Base-by-base conservation (phyloP, 768 basidiomycete genomes). In the Collybia sordida region DNA sequence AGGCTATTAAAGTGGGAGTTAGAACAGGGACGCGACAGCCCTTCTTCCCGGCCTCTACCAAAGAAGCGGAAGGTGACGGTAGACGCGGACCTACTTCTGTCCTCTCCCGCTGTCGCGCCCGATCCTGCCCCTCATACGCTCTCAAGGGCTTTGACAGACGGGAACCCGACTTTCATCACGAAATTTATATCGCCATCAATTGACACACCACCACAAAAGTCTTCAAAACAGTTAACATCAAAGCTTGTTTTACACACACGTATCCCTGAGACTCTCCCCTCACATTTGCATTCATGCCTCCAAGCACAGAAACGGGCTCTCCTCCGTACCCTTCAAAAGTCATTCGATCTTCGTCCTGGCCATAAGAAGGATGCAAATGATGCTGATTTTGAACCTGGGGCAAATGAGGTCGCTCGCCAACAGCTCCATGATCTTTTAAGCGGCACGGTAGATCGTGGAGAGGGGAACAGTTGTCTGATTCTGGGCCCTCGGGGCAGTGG, bases 401-500 rank as follows among this genome's bases (percentile, higher is more conserved):
- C 82, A 4, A 86, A 89, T 59, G 64, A 56, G 1, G 59, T 70
- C 15, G 84, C 88, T 0, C 67, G 75, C 22, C 60, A 79, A 27
- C 83, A 90, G 49, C 64, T 98, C 11, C 60, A 68, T 1, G 77
- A 81, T 41, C 67, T 98, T 18, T 71, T 97, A 4, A 64, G 68
- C 18, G 94, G 93, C 9, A 92, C 91, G 1, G 75, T 89, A 4
- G 70, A 70, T 18, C 80, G 93, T 23, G 88, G 87, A 8, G 95
- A 98, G 72, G 94, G 95, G 3, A 98, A 98, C 54, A 96, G 93
- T 50, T 97, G 94, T 61, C 75, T 97, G 47, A 62, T 98, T 3
- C 74, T 93, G 38, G 95, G 95, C 17, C 86, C 92, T 1, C 76
- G 85, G 52, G 91, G 92, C 14, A 88, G 86, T 53, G 95, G 94